Conservation (phyloP, 2,329 filamentous ascomycete genomes). For the Diplodia seriata region DNA sequence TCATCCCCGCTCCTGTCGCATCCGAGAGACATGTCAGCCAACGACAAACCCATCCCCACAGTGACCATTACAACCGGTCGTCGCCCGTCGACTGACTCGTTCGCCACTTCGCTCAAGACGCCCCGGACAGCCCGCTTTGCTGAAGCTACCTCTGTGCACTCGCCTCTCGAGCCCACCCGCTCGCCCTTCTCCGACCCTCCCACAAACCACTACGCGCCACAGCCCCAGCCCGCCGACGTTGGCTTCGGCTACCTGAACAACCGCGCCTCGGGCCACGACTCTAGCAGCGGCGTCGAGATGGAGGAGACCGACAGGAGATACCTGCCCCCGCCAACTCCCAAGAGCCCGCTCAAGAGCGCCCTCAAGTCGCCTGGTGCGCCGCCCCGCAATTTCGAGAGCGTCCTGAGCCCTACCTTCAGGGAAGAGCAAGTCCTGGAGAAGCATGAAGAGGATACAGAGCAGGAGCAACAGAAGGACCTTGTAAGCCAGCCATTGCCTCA, state of each 20-base stretch:
- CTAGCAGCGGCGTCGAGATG: conserved; percentile 59
- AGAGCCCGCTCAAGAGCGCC: conserved; percentile 81
- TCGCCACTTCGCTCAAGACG: conserved; percentile 60
- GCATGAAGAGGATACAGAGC: conserved; percentile 79
- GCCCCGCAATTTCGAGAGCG: conserved; percentile 71
- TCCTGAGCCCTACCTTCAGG: conserved; percentile 87
- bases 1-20: conserved; percentile 41
- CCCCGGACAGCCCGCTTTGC: conserved; percentile 80
- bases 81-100: conserved; percentile 49
- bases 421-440: conserved; percentile 90
- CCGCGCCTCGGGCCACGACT: conserved; percentile 44
- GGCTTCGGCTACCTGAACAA: conserved; percentile 89
- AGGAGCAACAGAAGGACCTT: conserved; percentile 84
- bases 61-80: conserved; percentile 50
- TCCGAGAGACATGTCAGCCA: conserved; percentile 53
- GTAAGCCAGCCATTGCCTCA: conserved; percentile 63
- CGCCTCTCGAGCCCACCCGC: conserved; percentile 67
- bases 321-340: conserved; percentile 67
- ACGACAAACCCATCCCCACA: conserved; percentile 52
- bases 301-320: conserved; percentile 57
- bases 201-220: conserved; percentile 62
- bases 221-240: conserved; percentile 80
- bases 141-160: conserved; percentile 80
- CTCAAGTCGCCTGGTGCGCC: conserved; percentile 86
- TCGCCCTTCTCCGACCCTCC: conserved; percentile 67